Percentiles rank a stretch among this genome's conserved stretches.
Evolutionary conservation across 2,329 filamentous ascomycete genomes (phyloP).

Genomic region (Colletotrichum sp.): DNA sequence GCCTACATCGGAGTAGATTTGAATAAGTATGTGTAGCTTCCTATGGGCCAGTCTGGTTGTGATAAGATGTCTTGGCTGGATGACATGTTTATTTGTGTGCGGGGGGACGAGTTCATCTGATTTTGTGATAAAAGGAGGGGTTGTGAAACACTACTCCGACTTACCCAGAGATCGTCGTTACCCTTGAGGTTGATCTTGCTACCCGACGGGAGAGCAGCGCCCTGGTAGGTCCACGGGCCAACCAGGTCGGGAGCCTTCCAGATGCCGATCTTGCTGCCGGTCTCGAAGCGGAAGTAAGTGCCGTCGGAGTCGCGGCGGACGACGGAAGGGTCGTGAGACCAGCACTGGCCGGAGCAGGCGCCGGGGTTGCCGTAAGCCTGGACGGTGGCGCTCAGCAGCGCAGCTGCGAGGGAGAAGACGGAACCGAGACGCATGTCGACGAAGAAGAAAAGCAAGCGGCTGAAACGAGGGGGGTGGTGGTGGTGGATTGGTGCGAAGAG

Average conservation of each 20-base stretch:
- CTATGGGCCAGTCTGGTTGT: neutral
- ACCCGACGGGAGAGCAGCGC: slow-evolving; percentile 40
- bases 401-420: slow-evolving; percentile 11
- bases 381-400: slow-evolving; percentile 1
- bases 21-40: neutral
- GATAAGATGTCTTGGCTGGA: neutral
- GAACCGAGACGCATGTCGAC: slow-evolving; percentile 3
- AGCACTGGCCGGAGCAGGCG: slow-evolving; percentile 41
- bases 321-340: slow-evolving; percentile 42
- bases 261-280: slow-evolving; percentile 44
- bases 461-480: neutral
- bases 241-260: slow-evolving; percentile 38
- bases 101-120: neutral
- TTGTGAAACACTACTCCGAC: neutral
- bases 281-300: slow-evolving; percentile 48
- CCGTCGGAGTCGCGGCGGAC: slow-evolving; percentile 41
- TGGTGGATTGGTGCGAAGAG: neutral
- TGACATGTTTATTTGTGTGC: neutral
- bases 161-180: slow-evolving; percentile 48
- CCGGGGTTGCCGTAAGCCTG: slow-evolving; percentile 34
- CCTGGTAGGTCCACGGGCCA: slow-evolving; percentile 48
- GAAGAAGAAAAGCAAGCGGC: neutral
- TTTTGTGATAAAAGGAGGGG: too few species aligned
- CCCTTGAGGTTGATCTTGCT: slow-evolving; percentile 44
- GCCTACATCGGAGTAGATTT: slow-evolving; percentile 47